A percentile compares a stretch with the other conserved stretches of the same genome.
These are phyloP conservation scores for Fusarium musae DNA, from an alignment of 2,329 filamentous ascomycete genomes.

Conservation along the genomic window DNA sequence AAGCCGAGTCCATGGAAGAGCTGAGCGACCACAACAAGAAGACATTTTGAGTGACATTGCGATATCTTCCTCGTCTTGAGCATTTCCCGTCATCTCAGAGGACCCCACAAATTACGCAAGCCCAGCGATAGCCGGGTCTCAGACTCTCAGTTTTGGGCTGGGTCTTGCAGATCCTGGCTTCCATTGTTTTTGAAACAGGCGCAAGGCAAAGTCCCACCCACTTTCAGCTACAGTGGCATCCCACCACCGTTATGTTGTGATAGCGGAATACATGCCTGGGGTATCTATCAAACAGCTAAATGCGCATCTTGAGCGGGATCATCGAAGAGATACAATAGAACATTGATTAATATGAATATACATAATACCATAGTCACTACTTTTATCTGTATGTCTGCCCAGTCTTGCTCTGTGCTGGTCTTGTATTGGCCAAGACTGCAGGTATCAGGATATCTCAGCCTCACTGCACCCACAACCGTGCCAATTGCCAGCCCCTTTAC, in stretches of 20 bases:
- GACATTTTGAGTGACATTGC: background rate
- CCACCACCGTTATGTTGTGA: conserved; percentile 41
- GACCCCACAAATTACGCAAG: conserved; percentile 29
- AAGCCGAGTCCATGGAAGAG: background rate
- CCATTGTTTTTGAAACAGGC: conserved; percentile 31
- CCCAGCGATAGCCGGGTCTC: conserved; percentile 33
- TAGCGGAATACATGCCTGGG: conserved; percentile 41
- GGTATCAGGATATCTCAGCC: conserved; percentile 41
- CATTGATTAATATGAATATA: conserved; percentile 20
- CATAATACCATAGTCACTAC: background rate
- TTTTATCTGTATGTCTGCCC: background rate
- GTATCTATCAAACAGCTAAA: background rate
- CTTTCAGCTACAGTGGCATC: conserved; percentile 3
- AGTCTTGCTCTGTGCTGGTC: background rate
- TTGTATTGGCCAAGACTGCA: background rate
- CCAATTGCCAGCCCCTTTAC: conserved; percentile 41
- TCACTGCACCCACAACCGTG: conserved; percentile 32
- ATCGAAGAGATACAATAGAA: conserved; percentile 3
- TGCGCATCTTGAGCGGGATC: background rate
- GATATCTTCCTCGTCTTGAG: background rate
- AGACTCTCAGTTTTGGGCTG: conserved; percentile 21
- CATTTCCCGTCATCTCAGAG: background rate
- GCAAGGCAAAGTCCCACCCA: conserved; percentile 19
- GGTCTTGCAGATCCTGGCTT: conserved; percentile 12
- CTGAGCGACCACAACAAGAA: background rate